Conservation (phyloP, 352 stramenopile genomes). For the Globisporangium parvum region DNA sequence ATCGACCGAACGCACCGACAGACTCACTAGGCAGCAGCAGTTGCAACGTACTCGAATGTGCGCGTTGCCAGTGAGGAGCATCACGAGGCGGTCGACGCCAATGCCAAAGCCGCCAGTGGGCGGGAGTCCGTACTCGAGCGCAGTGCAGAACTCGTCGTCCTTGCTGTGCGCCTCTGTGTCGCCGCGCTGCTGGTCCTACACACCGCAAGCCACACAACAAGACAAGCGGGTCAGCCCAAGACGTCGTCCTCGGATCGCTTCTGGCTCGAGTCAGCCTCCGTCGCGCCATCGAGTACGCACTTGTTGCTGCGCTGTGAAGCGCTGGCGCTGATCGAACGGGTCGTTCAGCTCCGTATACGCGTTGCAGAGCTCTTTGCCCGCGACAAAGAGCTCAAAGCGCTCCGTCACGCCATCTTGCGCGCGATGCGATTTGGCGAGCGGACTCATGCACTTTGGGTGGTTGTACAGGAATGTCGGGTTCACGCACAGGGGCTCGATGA, state of each 20-base stretch:
- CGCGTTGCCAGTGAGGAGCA: constrained; percentile 97
- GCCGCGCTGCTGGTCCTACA: constrained; percentile 56
- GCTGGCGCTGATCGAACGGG: constrained; percentile 93
- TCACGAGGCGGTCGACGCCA: constrained; percentile 96
- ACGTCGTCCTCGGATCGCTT: too few species aligned
- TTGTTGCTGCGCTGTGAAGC: constrained; percentile 93
- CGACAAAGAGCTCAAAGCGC: constrained; percentile 98
- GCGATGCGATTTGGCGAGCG: constrained; percentile 92
- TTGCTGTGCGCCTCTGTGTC: constrained; percentile 89
- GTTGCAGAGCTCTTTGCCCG: constrained; percentile 95
- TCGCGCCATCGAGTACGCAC: constrained; percentile 3
- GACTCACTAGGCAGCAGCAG: not conserved
- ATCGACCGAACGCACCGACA: not conserved
- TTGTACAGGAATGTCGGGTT: constrained; percentile 98
- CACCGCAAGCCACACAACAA: not conserved
- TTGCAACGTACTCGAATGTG: constrained; percentile 89
- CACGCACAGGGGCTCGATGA: constrained; percentile 91
- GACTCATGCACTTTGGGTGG: constrained; percentile 97
- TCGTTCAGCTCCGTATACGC: constrained; percentile 99
- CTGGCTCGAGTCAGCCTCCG: too few species aligned
- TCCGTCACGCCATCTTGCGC: constrained; percentile 93
- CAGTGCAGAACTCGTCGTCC: constrained; percentile 97
- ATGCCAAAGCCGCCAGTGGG: constrained; percentile 97
- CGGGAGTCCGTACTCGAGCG: constrained; percentile 96
- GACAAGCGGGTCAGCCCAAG: not conserved